Percentiles rank a stretch among this genome's conserved stretches.
phyloP scores from a whole-genome alignment of 2,329 filamentous ascomycete genomes.

The Alternaria atra region DNA sequence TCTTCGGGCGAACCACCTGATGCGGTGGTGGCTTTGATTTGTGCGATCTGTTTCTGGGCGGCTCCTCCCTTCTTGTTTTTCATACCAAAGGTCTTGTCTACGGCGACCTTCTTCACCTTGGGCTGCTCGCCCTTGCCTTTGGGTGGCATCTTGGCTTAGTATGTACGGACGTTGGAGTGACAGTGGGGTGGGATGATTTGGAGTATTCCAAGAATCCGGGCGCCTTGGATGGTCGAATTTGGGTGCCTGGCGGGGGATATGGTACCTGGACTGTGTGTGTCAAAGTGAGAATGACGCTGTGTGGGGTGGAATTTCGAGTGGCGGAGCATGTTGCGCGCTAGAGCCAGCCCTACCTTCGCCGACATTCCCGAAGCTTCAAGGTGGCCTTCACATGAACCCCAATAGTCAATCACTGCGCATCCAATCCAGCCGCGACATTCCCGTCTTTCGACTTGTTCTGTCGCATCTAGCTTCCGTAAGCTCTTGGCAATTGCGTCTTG shows the following conservation, averaged over 20 bases:
- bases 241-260: conserved; percentile 27
- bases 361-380: conserved; percentile 35
- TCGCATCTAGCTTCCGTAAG: conserved; percentile 12
- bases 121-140: conserved; percentile 63
- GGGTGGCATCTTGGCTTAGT: conserved; percentile 70
- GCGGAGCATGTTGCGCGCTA: conserved; percentile 26
- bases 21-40: conserved; percentile 74
- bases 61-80: conserved; percentile 98
- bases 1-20: conserved; percentile 77
- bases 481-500: background rate
- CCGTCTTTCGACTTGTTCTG: conserved; percentile 1
- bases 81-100: conserved; percentile 99
- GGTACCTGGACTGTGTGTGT: conserved; percentile 30
- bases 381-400: conserved; percentile 32
- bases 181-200: conserved; percentile 9
- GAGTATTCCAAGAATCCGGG: background rate
- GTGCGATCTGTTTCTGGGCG: conserved; percentile 89
- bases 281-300: conserved; percentile 51
- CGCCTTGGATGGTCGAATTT: conserved; percentile 20
- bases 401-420: conserved; percentile 13
- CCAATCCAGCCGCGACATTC: conserved; percentile 13
- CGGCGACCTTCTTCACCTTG: conserved; percentile 70
- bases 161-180: conserved; percentile 18
- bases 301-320: conserved; percentile 38
- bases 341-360: conserved; percentile 23